Evolutionary conservation across 352 stramenopile species (phyloP).

Genomic region (Globisporangium cederbergense): DNA sequence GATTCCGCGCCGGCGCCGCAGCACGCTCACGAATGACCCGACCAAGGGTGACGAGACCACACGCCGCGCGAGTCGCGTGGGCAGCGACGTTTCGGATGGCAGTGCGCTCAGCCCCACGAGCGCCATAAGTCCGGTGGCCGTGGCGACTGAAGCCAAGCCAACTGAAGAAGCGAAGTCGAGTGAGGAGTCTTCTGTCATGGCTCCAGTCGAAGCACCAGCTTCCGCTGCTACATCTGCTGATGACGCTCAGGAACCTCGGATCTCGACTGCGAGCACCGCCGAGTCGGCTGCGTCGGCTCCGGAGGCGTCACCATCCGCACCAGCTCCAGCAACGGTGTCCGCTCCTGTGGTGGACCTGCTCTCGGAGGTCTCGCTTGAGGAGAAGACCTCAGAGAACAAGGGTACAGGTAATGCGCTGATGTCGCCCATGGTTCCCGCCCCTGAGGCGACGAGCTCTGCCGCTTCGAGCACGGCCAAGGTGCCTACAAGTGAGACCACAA

Average conservation of each 20-base stretch:
- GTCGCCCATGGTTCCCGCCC: neutral
- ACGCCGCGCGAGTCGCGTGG: slow-evolving; percentile 30
- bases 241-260: neutral
- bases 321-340: neutral
- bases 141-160: neutral
- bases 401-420: neutral
- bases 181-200: neutral
- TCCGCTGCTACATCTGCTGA: neutral
- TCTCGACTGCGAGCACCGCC: slow-evolving; percentile 3
- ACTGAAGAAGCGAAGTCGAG: neutral
- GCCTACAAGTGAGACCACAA: neutral
- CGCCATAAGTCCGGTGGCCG: slow-evolving; percentile 4
- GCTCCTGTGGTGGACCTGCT: slow-evolving; percentile 6
- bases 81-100: slow-evolving; percentile 46
- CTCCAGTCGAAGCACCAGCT: neutral
- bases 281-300: neutral
- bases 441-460: neutral
- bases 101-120: slow-evolving; percentile 41
- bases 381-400: slow-evolving; percentile 6
- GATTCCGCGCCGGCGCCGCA: slow-evolving; percentile 36
- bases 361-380: slow-evolving; percentile 7
- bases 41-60: slow-evolving; percentile 46
- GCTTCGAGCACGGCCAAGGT: neutral
- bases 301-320: neutral
- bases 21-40: slow-evolving; percentile 32